Evolutionary conservation across 768 basidiomycete genomes (phyloP).

Genomic region (Peribolospora kevripleyi): DNA sequence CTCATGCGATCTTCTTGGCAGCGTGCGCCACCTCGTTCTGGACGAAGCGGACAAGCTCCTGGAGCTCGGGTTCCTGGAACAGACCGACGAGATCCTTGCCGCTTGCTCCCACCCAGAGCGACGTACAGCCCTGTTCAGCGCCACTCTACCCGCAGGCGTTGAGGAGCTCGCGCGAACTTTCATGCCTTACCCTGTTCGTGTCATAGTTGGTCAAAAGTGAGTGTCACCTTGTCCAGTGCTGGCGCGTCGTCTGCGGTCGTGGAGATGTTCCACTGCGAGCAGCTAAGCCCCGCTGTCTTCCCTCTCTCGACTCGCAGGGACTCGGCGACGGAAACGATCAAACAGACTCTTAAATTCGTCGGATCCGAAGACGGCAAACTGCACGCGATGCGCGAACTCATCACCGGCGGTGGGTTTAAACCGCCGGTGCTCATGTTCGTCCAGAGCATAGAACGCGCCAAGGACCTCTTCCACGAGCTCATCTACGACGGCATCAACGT

Average conservation of each 20-base stretch:
- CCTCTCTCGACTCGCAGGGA: slow-evolving; percentile 32
- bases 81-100: slow-evolving; percentile 64
- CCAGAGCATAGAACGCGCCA: slow-evolving; percentile 41
- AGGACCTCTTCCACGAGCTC: slow-evolving; percentile 51
- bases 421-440: slow-evolving; percentile 84
- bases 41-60: slow-evolving; percentile 85
- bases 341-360: slow-evolving; percentile 71
- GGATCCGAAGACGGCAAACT: slow-evolving; percentile 87
- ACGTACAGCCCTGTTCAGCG: slow-evolving; percentile 80
- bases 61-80: slow-evolving; percentile 63
- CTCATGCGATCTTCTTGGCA: slow-evolving; percentile 17
- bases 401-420: slow-evolving; percentile 43
- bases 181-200: slow-evolving; percentile 56
- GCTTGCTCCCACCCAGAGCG: slow-evolving; percentile 43
- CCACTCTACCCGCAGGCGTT: slow-evolving; percentile 67
- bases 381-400: slow-evolving; percentile 55
- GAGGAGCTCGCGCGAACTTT: slow-evolving; percentile 72
- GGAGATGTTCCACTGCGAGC: not conserved
- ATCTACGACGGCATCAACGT: slow-evolving; percentile 53
- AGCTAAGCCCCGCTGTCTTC: not conserved
- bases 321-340: slow-evolving; percentile 72
- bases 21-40: slow-evolving; percentile 60
- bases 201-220: slow-evolving; percentile 91
- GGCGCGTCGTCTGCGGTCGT: not conserved
- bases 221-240: slow-evolving; percentile 16